phyloP scores from a whole-genome alignment of 129 eudicot genomes.

The Artemisia tridentata region DNA sequence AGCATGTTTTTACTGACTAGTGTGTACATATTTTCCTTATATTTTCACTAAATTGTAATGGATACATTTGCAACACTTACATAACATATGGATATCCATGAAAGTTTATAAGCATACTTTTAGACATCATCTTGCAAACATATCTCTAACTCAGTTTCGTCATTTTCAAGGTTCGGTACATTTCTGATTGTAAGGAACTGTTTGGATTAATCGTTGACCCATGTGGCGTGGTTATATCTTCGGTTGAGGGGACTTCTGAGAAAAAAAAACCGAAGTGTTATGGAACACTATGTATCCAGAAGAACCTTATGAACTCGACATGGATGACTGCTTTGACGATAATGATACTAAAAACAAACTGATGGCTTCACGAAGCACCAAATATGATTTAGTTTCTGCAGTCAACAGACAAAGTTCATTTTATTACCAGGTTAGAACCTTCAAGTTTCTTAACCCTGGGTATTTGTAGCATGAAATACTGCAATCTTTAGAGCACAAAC shows the following conservation, averaged over 20 bases:
- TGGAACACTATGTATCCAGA: constrained; percentile 35
- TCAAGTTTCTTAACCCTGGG: not conserved
- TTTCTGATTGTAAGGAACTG: constrained; percentile 35
- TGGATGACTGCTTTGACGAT: not conserved
- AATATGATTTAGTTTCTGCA: constrained; percentile 43
- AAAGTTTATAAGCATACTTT: not conserved
- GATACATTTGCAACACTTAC: not conserved
- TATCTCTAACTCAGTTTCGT: not conserved
- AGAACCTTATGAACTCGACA: constrained; percentile 42
- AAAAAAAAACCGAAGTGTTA: constrained; percentile 28
- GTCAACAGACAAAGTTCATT: constrained; percentile 47
- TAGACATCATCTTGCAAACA: not conserved
- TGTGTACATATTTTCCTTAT: too few relatives aligned
- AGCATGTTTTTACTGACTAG: too few relatives aligned
- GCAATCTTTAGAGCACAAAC: too few relatives aligned
- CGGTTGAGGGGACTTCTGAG: constrained; percentile 23
- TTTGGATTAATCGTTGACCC: constrained; percentile 44
- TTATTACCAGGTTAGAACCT: constrained; percentile 24
- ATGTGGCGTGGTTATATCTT: constrained; percentile 29
- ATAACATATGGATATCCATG: not conserved
- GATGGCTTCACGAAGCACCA: constrained; percentile 15
- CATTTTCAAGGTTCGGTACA: constrained; percentile 32
- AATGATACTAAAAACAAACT: not conserved
- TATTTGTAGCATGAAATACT: too few relatives aligned
- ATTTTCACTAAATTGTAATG: not conserved